phyloP scores from a whole-genome alignment of 306 rosid species.

The Comarum palustre region DNA sequence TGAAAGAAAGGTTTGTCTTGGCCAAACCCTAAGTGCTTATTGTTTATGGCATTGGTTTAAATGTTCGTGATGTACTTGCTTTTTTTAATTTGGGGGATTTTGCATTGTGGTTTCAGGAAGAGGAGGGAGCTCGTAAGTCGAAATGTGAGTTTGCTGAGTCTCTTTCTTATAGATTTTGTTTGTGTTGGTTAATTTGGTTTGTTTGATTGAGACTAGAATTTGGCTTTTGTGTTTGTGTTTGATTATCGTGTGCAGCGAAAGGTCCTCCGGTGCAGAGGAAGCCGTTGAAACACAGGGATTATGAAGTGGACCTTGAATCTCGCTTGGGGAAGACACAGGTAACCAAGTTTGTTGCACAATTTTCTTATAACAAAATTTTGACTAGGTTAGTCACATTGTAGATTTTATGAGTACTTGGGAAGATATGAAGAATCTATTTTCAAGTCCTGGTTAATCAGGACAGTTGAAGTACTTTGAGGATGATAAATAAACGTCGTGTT shows the following conservation, averaged over 20 bases:
- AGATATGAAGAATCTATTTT: background rate
- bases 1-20: slow-evolving; percentile 59
- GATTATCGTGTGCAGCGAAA: slow-evolving; percentile 43
- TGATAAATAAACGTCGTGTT: background rate
- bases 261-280: slow-evolving; percentile 88
- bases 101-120: slow-evolving; percentile 45
- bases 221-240: background rate
- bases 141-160: slow-evolving; percentile 46
- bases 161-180: background rate
- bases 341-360: background rate
- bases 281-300: slow-evolving; percentile 95
- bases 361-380: background rate
- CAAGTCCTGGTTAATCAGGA: background rate
- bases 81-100: background rate
- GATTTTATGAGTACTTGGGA: background rate
- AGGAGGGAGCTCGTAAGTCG: slow-evolving; percentile 50
- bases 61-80: background rate
- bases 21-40: background rate
- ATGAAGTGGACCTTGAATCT: slow-evolving; percentile 91
- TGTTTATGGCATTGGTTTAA: slow-evolving; percentile 12
- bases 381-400: background rate
- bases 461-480: background rate
- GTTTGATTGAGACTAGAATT: background rate
- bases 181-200: background rate
- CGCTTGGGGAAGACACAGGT: slow-evolving; percentile 97